Base-by-base conservation (phyloP, 192 early-diverging fungal genomes). In the Coemansia sp. region DNA sequence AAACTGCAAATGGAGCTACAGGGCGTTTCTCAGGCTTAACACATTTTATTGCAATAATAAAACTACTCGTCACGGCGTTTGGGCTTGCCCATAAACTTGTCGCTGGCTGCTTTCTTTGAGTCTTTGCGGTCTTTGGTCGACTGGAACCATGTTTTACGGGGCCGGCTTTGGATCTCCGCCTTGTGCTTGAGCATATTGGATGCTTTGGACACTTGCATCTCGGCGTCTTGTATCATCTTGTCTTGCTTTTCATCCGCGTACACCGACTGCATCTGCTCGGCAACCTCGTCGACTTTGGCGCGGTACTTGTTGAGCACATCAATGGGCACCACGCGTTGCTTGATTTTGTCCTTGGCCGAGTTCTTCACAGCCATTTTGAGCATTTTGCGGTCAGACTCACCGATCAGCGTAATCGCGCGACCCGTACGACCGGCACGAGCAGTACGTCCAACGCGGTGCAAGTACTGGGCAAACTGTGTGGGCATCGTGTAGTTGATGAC, bases 401-500 rank as follows among this genome's bases (percentile, higher is more conserved):
- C 91, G 12, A 94, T 89, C 43, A 99, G 75, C 4, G 91, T 92
- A 11, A 99, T 92, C 10, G 97, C 88, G 17, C 92, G 84, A 74
- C 96, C 95, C 39, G 70, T 84, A 45, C 89, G 85, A 17, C 91
- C 92, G 24, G 90, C 96, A 87, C 96, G 90, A 11, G 96, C 96
- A 12, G 96, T 98, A 79, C 96, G 88, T 58, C 96, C 96, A 32
- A 95, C 91, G 62, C 97, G 83, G 75, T 99, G 97, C 35, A 97
- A 85, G 74, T 99, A 99, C 65, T 93, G 91, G 25, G 86, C 79
- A 75, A 94, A 96, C 69, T 88, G 90, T 39, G 86, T 88, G 10
- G 97, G 97, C 94, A 98, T 97, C 55, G 96, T 93, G 79, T 93
- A 97, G 83, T 99, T 98, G 81, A 99, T 98, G 52, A 99, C 96